Base-by-base conservation (phyloP, 441 rosid genomes). In the Flueggea neowawraea region DNA sequence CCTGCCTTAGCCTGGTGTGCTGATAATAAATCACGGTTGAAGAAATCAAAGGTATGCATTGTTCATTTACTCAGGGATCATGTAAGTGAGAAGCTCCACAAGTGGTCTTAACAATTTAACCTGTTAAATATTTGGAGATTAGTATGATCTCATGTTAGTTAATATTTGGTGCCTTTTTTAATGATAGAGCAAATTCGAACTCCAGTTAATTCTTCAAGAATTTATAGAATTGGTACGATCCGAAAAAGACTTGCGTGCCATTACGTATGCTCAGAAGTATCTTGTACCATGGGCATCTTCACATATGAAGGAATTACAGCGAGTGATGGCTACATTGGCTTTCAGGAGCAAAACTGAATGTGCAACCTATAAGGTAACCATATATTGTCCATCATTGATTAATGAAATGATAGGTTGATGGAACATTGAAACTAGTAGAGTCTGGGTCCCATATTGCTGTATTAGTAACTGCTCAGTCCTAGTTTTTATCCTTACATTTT, bases 151-250 rank as follows among this genome's bases (percentile, higher is more conserved):
- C 28, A 22, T 22, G 28, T 22, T 22, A 13, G 16, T 17, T 60
- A 3, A 39, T 64, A 39, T 36, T 55, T 54, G 28, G 39, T 66
- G 45, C 73, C 28, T 22, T 22, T 22, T 16, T 64, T 64, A 16
- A 31, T 78, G 65, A 55, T 82, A 90, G 97, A 94, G 98, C 82
- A 84, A 80, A 67, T 82, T 90, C 14, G 98, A 94, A 65, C 90
- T 94, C 80, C 91, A 84, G 75, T 75, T 94, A 80, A 94, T 95
- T 77, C 91, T 87, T 76, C 98, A 94, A 81, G 96, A 88, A 61
- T 94, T 88, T 64, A 70, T 94, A 43, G 98, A 94, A 79, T 76
- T 94, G 75, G 95, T 94, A 65, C 82, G 98, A 68, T 80, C 78
- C 60, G 91, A 85, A 43, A 80, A 80, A 68, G 73, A 73, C 71